Evolutionary conservation across 371 early-diverging fungal species (phyloP).

Genomic region (Chytridiales sp.): DNA sequence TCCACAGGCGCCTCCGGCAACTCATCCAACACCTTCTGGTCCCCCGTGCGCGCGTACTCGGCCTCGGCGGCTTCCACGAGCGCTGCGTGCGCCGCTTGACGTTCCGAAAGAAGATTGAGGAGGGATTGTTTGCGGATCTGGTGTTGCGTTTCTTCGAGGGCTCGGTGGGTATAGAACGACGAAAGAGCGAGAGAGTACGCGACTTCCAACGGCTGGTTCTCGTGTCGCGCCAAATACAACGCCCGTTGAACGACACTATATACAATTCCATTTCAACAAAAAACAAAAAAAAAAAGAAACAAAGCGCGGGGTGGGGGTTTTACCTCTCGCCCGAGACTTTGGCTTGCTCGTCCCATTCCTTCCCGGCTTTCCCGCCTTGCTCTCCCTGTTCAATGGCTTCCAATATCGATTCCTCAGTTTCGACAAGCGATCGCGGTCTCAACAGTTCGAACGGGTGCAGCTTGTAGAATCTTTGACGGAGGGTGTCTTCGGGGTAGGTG

Average conservation of each 20-base stretch:
- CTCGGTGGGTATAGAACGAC: slow-evolving; percentile 1
- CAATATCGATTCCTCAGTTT: not conserved
- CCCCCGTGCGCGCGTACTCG: too few relatives aligned
- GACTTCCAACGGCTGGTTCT: not conserved
- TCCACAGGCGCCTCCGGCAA: too few relatives aligned
- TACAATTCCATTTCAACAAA: not conserved
- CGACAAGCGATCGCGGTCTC: not conserved
- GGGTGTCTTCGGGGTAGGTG: slow-evolving; percentile 7
- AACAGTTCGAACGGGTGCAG: slow-evolving; percentile 10
- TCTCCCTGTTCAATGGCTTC: too few relatives aligned
- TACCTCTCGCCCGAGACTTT: not conserved
- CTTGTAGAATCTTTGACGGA: not conserved
- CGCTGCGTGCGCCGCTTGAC: too few relatives aligned
- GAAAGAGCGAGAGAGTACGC: slow-evolving; percentile 14
- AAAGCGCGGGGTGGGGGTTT: not conserved
- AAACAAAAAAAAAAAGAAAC: not conserved
- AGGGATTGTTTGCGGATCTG: too few relatives aligned
- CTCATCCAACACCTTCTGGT: too few relatives aligned
- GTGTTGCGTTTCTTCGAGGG: not conserved
- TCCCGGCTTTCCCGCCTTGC: too few relatives aligned
- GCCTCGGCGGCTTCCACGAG: too few relatives aligned
- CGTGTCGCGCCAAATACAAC: not conserved
- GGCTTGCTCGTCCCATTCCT: too few relatives aligned
- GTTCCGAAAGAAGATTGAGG: too few relatives aligned
- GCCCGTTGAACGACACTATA: slow-evolving; percentile 10